Evolutionary conservation across 202 grass and related monocot genomes (phyloP), one percentile per base, ranked within the genome.

Genomic region (Schoenoplectus tabernaemontani): DNA sequence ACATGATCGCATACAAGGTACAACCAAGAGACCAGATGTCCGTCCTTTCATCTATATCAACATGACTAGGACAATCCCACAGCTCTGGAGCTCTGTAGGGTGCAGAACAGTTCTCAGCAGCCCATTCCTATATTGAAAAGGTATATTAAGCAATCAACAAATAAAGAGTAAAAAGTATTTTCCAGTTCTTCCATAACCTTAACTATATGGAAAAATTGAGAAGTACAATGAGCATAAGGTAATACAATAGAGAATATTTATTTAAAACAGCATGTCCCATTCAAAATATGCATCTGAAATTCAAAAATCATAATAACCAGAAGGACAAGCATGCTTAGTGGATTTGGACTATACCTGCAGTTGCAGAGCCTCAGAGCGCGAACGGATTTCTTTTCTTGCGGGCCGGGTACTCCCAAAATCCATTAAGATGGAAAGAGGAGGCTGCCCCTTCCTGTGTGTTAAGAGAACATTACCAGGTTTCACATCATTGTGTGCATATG

Each of bases 1-100:
- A 98, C 96, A 98, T 98, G 84, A 98, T 98, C 9, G 96, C 92
- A 88, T 96, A 99, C 56, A 99, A 81, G 47, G 96, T 96, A 83
- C 92, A 99, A 62, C 96, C 92, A 51, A 99, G 79, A 77, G 96
- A 99, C 96, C 96, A 99, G 77, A 96, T 87, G 79, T 99, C 96
- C 78, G 96, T 99, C 82, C 90, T 92, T 78, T 93, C 96, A 86
- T 99, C 92, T 59, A 99, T 85, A 82, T 96, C 88, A 2, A 88
- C 90, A 89, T 91, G 87, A 76, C 90, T 99, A 77, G 92, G 88
- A 54, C 96, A 99, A 75, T 99, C 96, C 92, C 96, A 99, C 62
- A 99, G 79, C 83, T 99, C 90, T 86, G 92, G 96, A 72, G 96
- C 92, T 53, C 96, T 90, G 76, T 88, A 99, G 65, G 96, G 90